Evolutionary conservation across 169 alveolate genomes (phyloP).

Genomic region (Plasmodium cynomolgi): DNA sequence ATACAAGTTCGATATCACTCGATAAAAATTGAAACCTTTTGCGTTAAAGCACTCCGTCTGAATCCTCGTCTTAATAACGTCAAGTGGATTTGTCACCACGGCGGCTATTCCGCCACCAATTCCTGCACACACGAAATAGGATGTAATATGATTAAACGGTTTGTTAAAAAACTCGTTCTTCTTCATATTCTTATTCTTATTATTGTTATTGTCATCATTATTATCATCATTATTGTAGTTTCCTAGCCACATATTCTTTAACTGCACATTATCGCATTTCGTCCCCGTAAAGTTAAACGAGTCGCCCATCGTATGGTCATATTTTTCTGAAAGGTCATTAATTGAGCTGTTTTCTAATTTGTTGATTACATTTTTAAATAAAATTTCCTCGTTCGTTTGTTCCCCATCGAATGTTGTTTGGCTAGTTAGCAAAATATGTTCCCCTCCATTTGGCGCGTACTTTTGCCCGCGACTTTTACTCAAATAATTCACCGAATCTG

Average conservation of each 20-base stretch:
- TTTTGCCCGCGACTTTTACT: conserved; percentile 3
- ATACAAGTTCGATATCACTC: conserved; percentile 80
- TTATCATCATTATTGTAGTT: conserved; percentile 9
- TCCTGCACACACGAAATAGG: conserved; percentile 91
- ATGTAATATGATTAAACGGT: conserved; percentile 74
- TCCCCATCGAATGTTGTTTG: not conserved
- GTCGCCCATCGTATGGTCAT: conserved; percentile 25
- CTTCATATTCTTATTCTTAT: not conserved
- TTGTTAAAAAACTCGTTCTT: conserved; percentile 55
- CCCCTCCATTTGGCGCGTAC: not conserved
- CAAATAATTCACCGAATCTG: not conserved
- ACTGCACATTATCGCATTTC: conserved; percentile 28
- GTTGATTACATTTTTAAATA: conserved; percentile 11
- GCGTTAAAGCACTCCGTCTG: conserved; percentile 92
- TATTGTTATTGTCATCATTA: not conserved
- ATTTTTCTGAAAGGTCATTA: conserved; percentile 23
- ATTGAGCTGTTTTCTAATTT: conserved; percentile 29
- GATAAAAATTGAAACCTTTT: conserved; percentile 75
- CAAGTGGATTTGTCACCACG: conserved; percentile 95
- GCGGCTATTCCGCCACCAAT: conserved; percentile 97
- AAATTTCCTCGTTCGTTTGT: not conserved
- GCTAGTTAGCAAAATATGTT: not conserved
- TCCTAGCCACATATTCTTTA: conserved; percentile 35
- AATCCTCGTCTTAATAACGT: conserved; percentile 96
- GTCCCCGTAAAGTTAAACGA: conserved; percentile 6